Evolutionary conservation across 2,329 filamentous ascomycete species (phyloP).

Genomic region (Fusarium newnesense): DNA sequence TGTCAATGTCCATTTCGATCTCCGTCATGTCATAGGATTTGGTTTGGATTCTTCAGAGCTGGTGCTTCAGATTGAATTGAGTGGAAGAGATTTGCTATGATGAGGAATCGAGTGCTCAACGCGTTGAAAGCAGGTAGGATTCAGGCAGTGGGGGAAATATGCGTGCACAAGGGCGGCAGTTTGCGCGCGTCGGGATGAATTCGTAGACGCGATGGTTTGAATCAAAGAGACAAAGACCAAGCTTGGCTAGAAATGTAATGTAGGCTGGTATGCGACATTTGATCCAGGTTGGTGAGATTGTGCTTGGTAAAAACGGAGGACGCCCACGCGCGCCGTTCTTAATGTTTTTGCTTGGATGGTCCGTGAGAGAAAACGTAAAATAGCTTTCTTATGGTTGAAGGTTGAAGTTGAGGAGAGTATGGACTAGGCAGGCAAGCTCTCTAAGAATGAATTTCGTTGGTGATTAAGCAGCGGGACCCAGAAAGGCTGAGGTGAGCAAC

Average conservation of each 20-base stretch:
- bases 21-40: slow-evolving; percentile 40
- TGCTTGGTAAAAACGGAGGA: background rate
- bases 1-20: slow-evolving; percentile 48
- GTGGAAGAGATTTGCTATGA: background rate
- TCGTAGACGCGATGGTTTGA: slow-evolving; percentile 14
- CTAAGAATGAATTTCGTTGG: slow-evolving; percentile 13
- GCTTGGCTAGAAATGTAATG: slow-evolving; percentile 22
- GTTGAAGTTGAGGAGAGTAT: slow-evolving; percentile 10
- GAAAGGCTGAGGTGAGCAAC: too few species aligned
- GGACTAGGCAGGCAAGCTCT: slow-evolving; percentile 8
- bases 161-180: background rate
- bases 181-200: background rate
- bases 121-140: background rate
- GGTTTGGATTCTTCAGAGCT: background rate
- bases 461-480: slow-evolving; percentile 16
- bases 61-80: background rate
- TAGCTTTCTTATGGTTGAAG: slow-evolving; percentile 4
- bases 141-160: too few species aligned
- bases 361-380: background rate
- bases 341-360: background rate
- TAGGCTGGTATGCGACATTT: slow-evolving; percentile 42
- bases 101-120: background rate
- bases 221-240: slow-evolving; percentile 33
- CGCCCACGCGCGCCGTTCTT: slow-evolving; percentile 1
- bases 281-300: slow-evolving; percentile 15